Conservation (phyloP, 2,329 filamentous ascomycete species). For the Dothideomycetidae sp. region DNA sequence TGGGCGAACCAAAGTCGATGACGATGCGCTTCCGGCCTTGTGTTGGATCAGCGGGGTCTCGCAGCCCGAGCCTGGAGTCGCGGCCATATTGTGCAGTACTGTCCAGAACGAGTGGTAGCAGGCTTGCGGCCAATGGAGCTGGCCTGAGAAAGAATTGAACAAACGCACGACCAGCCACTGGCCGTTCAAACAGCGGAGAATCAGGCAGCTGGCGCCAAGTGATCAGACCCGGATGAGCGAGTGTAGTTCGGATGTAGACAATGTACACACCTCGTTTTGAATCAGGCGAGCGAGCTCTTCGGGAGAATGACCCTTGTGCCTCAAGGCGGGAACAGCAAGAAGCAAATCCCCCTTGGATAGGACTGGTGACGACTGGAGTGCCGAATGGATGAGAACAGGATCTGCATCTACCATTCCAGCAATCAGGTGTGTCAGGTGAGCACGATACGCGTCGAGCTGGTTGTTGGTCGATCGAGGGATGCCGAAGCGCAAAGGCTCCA, state of each 20-base stretch:
- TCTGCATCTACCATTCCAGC: no score
- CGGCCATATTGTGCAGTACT: conserved; percentile 48
- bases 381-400: no score
- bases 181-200: conserved; percentile 58
- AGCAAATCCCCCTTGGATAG: conserved; percentile 74
- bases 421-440: no score
- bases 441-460: no score
- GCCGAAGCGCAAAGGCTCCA: no score
- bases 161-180: conserved; percentile 50
- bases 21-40: conserved; percentile 52
- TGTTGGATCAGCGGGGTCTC: conserved; percentile 45
- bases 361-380: no score
- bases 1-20: conserved; percentile 73
- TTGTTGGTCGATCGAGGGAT: no score
- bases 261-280: conserved; percentile 40
- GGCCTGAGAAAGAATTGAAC: conserved; percentile 69
- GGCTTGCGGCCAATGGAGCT: conserved; percentile 45
- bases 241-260: conserved; percentile 15
- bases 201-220: conserved; percentile 47
- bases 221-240: neutral
- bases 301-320: conserved; percentile 52
- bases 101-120: conserved; percentile 55
- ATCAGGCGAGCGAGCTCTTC: conserved; percentile 41
- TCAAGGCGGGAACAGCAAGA: conserved; percentile 61
- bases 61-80: conserved; percentile 44